Percentiles rank a stretch among this genome's conserved stretches.
Evolutionary conservation across 495 filamentous ascomycete genomes (phyloP).

Genomic region (Penicillium psychrofluorescens): DNA sequence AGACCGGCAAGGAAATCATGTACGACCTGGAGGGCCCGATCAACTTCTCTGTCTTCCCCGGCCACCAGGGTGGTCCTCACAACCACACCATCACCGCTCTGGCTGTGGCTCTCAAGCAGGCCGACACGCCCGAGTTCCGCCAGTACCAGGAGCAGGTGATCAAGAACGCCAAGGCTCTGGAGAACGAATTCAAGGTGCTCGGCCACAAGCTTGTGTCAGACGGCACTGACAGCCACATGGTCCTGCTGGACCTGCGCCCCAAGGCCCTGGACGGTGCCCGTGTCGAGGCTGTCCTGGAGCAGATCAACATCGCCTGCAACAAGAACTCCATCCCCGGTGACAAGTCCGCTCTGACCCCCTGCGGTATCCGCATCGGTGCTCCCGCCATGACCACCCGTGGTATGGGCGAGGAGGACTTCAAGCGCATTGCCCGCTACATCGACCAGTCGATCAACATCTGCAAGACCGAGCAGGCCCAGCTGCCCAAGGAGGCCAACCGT

Average conservation of each 20-base stretch:
- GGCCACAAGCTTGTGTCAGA: conserved; percentile 91
- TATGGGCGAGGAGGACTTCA: conserved; percentile 89
- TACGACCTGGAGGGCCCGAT: conserved; percentile 96
- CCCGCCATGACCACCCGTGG: conserved; percentile 96
- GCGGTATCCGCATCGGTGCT: conserved; percentile 90
- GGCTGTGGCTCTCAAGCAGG: conserved; percentile 94
- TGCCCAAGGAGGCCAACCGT: conserved; percentile 97
- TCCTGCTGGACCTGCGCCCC: conserved; percentile 82
- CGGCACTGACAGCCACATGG: conserved; percentile 98
- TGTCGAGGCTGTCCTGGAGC: conserved; percentile 93
- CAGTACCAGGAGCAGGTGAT: conserved; percentile 91
- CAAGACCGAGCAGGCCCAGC: conserved; percentile 71
- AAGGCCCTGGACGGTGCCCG: conserved; percentile 84
- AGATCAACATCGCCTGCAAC: conserved; percentile 98
- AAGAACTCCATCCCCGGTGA: conserved; percentile 98
- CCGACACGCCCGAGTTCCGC: conserved; percentile 87
- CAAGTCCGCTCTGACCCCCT: conserved; percentile 92
- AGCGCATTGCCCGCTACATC: conserved; percentile 83
- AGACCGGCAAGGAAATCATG: conserved; percentile 80
- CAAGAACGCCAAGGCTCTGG: conserved; percentile 85
- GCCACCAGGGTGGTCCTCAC: conserved; percentile 98
- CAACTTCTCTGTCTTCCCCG: conserved; percentile 99
- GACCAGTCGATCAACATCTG: conserved; percentile 73
- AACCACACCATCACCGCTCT: conserved; percentile 99
- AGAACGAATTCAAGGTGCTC: conserved; percentile 57